These are phyloP conservation scores for Leccinum incarnatum DNA, from an alignment of 768 basidiomycete species.

Conservation along the genomic window DNA sequence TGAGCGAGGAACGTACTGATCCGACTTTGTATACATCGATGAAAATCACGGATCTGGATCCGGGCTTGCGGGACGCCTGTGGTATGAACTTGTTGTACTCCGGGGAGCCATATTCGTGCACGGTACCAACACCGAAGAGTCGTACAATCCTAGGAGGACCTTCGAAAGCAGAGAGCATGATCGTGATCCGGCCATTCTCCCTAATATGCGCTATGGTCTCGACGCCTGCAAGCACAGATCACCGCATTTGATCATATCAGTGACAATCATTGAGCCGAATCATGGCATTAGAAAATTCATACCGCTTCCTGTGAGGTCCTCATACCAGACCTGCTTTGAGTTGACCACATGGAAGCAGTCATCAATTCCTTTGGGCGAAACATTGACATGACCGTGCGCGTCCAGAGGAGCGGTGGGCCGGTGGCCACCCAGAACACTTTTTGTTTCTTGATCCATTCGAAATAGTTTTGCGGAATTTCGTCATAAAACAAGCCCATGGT, in stretches of 20 bases:
- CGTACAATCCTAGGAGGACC: slow-evolving; percentile 59
- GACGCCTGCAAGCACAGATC: slow-evolving; percentile 36
- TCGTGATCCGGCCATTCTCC: slow-evolving; percentile 62
- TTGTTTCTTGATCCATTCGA: slow-evolving; percentile 60
- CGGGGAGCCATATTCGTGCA: slow-evolving; percentile 60
- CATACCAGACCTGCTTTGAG: slow-evolving; percentile 63
- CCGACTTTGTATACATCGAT: slow-evolving; percentile 59
- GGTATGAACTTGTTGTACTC: slow-evolving; percentile 57
- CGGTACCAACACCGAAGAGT: slow-evolving; percentile 59
- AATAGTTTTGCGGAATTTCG: slow-evolving; percentile 51
- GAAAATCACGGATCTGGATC: slow-evolving; percentile 59
- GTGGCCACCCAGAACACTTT: slow-evolving; percentile 72
- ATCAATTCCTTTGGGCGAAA: slow-evolving; percentile 67
- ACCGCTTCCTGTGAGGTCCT: slow-evolving; percentile 71
- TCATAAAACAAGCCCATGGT: slow-evolving; percentile 59
- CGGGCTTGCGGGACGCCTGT: slow-evolving; percentile 45
- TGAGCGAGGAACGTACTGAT: slow-evolving; percentile 31
- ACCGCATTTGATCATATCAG: neutral
- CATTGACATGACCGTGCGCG: slow-evolving; percentile 56
- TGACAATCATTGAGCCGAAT: neutral
- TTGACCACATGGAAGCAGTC: slow-evolving; percentile 62
- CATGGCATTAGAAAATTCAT: slow-evolving; percentile 6
- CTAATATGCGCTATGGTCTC: slow-evolving; percentile 62
- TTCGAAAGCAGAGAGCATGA: slow-evolving; percentile 61
- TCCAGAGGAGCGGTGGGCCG: slow-evolving; percentile 61